A percentile compares a stretch with the other conserved stretches of the same genome.
phyloP scores from a whole-genome alignment of 345 rosid genomes.

The Gossypium sturtianum region DNA sequence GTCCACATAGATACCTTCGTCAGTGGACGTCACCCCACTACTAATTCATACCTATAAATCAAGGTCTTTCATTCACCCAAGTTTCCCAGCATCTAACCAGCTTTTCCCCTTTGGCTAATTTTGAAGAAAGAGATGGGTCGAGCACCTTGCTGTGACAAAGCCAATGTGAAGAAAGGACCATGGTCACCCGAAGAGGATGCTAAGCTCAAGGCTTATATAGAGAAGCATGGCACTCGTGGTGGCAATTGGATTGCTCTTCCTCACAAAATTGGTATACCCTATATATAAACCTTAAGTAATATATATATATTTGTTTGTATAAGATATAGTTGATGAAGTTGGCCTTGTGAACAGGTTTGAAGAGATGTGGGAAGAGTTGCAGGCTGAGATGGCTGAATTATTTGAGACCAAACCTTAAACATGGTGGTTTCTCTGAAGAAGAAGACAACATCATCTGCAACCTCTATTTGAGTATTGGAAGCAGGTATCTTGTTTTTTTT shows the following conservation, averaged over 20 bases:
- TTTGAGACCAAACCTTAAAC: constrained; percentile 91
- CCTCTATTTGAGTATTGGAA: constrained; percentile 97
- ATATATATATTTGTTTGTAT: background rate
- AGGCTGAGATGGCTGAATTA: constrained; percentile 96
- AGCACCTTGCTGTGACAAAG: too few relatives aligned
- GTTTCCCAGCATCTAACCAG: constrained; percentile 2
- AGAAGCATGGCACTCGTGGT: too few relatives aligned
- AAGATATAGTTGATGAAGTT: background rate
- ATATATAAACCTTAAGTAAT: too few relatives aligned
- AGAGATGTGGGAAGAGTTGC: constrained; percentile 98
- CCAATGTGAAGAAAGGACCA: too few relatives aligned
- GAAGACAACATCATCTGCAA: constrained; percentile 95
- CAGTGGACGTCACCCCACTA: constrained; percentile 5
- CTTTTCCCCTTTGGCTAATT: background rate
- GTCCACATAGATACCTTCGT: constrained; percentile 20
- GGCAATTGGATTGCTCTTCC: too few relatives aligned
- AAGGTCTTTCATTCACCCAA: constrained; percentile 19
- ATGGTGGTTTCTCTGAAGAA: constrained; percentile 97
- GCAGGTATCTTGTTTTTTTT: constrained; percentile 46
- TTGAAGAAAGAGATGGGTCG: background rate
- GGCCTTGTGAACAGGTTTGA: constrained; percentile 40
- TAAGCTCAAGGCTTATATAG: too few relatives aligned
- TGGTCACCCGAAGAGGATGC: too few relatives aligned
- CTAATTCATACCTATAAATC: constrained; percentile 41
- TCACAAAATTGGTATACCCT: too few relatives aligned